Evolutionary conservation across 129 eudicot genomes (phyloP).

Genomic region (Lonicera japonica): DNA sequence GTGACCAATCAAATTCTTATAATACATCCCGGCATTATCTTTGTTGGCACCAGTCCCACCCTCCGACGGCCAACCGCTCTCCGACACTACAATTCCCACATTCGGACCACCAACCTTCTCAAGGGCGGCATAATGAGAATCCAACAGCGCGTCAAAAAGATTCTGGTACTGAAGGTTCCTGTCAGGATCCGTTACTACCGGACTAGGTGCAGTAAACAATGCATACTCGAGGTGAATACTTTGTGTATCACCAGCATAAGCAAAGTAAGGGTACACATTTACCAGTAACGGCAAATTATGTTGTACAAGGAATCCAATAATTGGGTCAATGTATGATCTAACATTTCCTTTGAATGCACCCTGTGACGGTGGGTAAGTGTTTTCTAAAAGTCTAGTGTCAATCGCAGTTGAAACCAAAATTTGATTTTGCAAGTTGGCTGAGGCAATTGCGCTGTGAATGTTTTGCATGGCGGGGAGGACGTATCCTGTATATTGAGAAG

Average conservation of each 20-base stretch:
- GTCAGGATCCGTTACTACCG: not conserved
- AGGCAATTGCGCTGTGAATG: conserved; percentile 17
- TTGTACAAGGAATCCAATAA: conserved; percentile 22
- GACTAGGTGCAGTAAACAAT: conserved; percentile 22
- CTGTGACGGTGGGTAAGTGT: conserved; percentile 25
- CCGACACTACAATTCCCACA: conserved; percentile 42
- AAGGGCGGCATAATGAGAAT: conserved; percentile 30
- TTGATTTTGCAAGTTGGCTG: conserved; percentile 19
- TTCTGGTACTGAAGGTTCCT: conserved; percentile 20
- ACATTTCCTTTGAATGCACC: conserved; percentile 18
- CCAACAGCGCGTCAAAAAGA: conserved; percentile 42
- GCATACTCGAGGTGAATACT: conserved; percentile 27
- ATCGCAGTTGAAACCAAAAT: conserved; percentile 53
- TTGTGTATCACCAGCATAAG: conserved; percentile 7
- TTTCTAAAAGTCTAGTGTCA: conserved; percentile 5
- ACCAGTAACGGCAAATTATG: conserved; percentile 35
- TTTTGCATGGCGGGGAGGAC: conserved; percentile 39
- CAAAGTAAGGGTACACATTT: conserved; percentile 52
- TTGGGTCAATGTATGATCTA: conserved; percentile 15
- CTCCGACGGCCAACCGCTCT: conserved; percentile 54
- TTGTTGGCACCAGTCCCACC: conserved; percentile 17
- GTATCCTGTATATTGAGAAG: conserved; percentile 8
- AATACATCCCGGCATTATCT: conserved; percentile 33
- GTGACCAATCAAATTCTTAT: conserved; percentile 31
- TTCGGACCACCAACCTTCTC: conserved; percentile 28